phyloP scores from a whole-genome alignment of 2,329 filamentous ascomycete species.

The Seiridium cupressi region DNA sequence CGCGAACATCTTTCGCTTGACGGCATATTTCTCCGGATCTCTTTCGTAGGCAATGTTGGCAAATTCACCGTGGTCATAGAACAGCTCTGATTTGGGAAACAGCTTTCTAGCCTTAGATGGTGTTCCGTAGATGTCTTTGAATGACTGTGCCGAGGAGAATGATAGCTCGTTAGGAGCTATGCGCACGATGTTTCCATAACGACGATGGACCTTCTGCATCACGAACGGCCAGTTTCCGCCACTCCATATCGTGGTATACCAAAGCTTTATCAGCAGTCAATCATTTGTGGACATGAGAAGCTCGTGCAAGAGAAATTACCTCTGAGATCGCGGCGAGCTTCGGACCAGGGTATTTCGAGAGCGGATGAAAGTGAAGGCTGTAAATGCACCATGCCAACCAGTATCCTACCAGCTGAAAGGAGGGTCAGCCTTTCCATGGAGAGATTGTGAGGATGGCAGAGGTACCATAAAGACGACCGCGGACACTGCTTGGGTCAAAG shows the following conservation, averaged over 20 bases:
- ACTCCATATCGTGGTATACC: slow-evolving; percentile 12
- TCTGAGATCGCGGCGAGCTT: slow-evolving; percentile 16
- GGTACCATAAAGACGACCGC: not conserved
- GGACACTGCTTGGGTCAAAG: too few relatives aligned
- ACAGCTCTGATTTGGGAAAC: slow-evolving; percentile 13
- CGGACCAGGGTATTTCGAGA: slow-evolving; percentile 18
- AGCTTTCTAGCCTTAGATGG: slow-evolving; percentile 16
- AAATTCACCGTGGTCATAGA: slow-evolving; percentile 15
- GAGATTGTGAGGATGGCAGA: not conserved
- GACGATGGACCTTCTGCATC: slow-evolving; percentile 11
- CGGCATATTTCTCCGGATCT: slow-evolving; percentile 18
- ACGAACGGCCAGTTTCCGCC: slow-evolving; percentile 12
- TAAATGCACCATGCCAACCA: slow-evolving; percentile 8
- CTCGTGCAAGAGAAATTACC: slow-evolving; percentile 1
- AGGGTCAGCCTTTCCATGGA: not conserved
- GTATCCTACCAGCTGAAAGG: slow-evolving; percentile 4
- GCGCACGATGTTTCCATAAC: slow-evolving; percentile 39
- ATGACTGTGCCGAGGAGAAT: slow-evolving; percentile 33
- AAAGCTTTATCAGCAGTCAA: slow-evolving; percentile 5
- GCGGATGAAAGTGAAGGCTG: slow-evolving; percentile 15
- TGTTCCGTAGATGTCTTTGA: slow-evolving; percentile 34
- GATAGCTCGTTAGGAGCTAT: slow-evolving; percentile 39
- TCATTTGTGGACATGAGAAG: too few relatives aligned
- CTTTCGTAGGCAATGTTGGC: slow-evolving; percentile 14
- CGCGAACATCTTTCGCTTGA: slow-evolving; percentile 16